These are phyloP conservation scores for Euclidium syriacum DNA, from an alignment of 345 rosid genomes.

Conservation along the genomic window DNA sequence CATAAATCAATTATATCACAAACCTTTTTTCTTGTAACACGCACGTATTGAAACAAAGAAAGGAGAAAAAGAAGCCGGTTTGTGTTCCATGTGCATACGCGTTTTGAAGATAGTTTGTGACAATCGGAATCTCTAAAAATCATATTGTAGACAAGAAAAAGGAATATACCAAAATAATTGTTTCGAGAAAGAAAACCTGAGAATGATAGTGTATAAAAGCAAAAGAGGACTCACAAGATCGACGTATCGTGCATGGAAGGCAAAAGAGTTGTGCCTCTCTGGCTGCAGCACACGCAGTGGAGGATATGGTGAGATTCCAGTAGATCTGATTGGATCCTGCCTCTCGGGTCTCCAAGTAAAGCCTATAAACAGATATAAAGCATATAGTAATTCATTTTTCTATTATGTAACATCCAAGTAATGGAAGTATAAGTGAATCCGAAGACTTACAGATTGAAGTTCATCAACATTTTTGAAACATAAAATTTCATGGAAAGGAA, in stretches of 20 bases:
- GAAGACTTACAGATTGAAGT: constrained; percentile 66
- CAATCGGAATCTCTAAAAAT: background rate
- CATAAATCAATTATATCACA: background rate
- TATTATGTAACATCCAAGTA: background rate
- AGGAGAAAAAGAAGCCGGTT: background rate
- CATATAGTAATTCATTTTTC: background rate
- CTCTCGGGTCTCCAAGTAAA: constrained; percentile 84
- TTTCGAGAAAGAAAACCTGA: background rate
- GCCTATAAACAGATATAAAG: constrained; percentile 45
- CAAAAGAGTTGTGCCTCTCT: constrained; percentile 34
- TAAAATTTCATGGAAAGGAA: constrained; percentile 62
- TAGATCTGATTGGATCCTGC: constrained; percentile 84
- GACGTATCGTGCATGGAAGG: constrained; percentile 88
- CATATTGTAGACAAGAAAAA: background rate
- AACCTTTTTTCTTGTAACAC: constrained; percentile 2
- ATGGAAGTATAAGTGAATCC: constrained; percentile 2
- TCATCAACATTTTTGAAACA: constrained; percentile 70
- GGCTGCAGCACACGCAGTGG: constrained; percentile 64
- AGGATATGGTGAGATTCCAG: constrained; percentile 59
- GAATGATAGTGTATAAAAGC: background rate
- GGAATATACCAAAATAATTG: background rate
- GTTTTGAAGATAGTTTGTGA: background rate
- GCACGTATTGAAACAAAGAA: constrained; percentile 7
- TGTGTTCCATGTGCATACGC: background rate
- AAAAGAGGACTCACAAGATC: constrained; percentile 57